Conservation (phyloP, 2,329 filamentous ascomycete species). For the Alternaria triticimaculans region DNA sequence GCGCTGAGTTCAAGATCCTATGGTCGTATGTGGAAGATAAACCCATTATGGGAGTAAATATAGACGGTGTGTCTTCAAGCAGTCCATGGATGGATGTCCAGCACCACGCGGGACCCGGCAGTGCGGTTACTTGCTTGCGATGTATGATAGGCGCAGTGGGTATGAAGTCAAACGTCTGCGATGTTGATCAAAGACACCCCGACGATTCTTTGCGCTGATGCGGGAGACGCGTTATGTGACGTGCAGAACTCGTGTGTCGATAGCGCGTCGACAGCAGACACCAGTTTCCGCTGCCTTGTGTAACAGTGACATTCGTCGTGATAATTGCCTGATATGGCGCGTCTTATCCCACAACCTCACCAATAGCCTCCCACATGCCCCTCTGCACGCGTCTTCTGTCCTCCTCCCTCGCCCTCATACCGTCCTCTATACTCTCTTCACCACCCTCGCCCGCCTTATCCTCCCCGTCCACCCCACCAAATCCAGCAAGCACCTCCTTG, state of each 20-base stretch:
- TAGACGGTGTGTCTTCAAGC: rapidly evolving
- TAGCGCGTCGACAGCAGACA: not conserved
- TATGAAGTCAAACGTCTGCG: not conserved
- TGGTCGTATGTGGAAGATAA: too few species aligned
- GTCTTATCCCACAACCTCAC: constrained; percentile 38
- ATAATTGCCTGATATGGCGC: not conserved
- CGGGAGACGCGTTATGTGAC: not conserved
- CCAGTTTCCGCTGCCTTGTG: not conserved
- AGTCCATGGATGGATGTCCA: not conserved
- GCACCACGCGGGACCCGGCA: not conserved
- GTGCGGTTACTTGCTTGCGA: not conserved
- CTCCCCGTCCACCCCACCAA: constrained; percentile 52
- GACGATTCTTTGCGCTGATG: not conserved
- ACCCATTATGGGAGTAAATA: rapidly evolving
- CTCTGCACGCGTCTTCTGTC: constrained; percentile 36
- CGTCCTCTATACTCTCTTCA: constrained; percentile 21
- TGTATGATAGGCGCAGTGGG: not conserved
- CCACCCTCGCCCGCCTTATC: constrained; percentile 9
- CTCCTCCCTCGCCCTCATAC: constrained; percentile 16
- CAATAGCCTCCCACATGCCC: constrained; percentile 46
- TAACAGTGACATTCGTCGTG: not conserved
- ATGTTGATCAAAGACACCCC: not conserved
- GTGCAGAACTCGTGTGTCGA: not conserved
- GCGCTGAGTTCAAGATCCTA: too few species aligned
- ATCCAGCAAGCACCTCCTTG: constrained; percentile 72